Evolutionary conservation across 2,329 filamentous ascomycete genomes (phyloP).

Genomic region (Talaromyces sp.): DNA sequence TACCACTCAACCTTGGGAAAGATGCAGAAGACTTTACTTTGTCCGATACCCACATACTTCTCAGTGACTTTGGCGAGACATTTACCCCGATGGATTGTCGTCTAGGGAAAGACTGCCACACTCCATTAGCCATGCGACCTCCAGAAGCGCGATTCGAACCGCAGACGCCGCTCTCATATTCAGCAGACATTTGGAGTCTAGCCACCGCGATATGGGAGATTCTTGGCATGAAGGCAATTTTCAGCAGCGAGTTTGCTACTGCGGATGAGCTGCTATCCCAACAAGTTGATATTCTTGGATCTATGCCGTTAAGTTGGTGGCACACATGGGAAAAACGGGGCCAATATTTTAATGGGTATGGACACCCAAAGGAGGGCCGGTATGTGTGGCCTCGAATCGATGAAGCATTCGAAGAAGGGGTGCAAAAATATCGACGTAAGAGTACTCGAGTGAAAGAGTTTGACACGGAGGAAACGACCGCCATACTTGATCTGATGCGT

Average conservation of each 20-base stretch:
- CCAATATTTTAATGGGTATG: conserved; percentile 10
- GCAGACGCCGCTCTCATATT: conserved; percentile 14
- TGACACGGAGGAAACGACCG: conserved; percentile 16
- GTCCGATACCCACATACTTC: conserved; percentile 21
- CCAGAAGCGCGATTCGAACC: conserved; percentile 22
- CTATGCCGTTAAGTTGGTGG: conserved; percentile 4
- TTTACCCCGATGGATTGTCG: conserved; percentile 11
- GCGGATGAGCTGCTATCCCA: conserved; percentile 17
- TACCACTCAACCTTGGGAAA: conserved; percentile 18
- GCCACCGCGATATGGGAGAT: conserved; percentile 23
- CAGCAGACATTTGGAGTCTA: conserved; percentile 24
- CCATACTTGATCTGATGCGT: conserved; percentile 25
- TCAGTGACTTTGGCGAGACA: conserved; percentile 32
- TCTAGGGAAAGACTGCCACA: conserved; percentile 17
- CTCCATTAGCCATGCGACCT: conserved; percentile 11
- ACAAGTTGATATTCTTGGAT: conserved; percentile 18
- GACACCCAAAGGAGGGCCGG: conserved; percentile 8
- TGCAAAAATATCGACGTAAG: conserved; percentile 14
- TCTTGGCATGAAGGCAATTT: conserved; percentile 19
- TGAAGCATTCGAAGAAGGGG: conserved; percentile 21
- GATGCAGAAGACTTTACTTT: conserved; percentile 16
- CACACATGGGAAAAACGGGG: background rate
- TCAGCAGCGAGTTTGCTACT: conserved; percentile 5
- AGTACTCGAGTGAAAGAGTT: conserved; percentile 11
- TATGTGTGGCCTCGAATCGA: conserved; percentile 16